Evolutionary conservation across 208 protist genomes (phyloP).

Genomic region (Crithidia bombi): DNA sequence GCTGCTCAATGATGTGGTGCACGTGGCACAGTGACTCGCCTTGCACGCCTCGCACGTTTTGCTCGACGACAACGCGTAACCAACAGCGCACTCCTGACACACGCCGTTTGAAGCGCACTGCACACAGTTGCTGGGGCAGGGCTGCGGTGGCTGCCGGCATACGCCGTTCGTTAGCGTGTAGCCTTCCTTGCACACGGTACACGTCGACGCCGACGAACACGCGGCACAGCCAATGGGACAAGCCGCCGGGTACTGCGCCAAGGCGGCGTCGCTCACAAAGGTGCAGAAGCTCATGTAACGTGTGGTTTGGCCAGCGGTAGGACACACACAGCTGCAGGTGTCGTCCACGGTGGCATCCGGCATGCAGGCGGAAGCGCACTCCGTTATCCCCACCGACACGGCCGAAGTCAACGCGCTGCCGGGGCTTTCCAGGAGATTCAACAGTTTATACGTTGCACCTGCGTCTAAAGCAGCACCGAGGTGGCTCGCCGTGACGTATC

Average conservation of each 20-base stretch:
- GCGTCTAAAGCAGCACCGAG: background rate
- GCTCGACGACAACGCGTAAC: background rate
- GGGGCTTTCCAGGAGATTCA: background rate
- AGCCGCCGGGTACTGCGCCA: constrained; percentile 2
- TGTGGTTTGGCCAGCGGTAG: background rate
- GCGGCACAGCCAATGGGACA: background rate
- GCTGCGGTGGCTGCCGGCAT: background rate
- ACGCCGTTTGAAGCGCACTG: constrained; percentile 1
- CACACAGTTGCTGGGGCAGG: background rate
- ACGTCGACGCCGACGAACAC: background rate
- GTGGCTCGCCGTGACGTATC: background rate
- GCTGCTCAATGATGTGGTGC: background rate
- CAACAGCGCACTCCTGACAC: background rate
- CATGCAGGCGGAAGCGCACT: background rate
- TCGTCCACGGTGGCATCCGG: background rate
- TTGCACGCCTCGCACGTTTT: background rate
- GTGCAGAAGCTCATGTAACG: constrained; percentile 4
- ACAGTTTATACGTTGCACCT: background rate
- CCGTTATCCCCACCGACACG: background rate
- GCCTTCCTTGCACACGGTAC: background rate
- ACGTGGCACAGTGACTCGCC: background rate
- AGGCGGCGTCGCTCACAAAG: background rate
- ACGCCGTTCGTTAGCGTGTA: constrained; percentile 1
- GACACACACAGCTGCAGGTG: background rate
- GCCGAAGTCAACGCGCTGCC: too few relatives aligned